Evolutionary conservation across 495 filamentous ascomycete genomes (phyloP).

Genomic region (Filosporella fistucella): DNA sequence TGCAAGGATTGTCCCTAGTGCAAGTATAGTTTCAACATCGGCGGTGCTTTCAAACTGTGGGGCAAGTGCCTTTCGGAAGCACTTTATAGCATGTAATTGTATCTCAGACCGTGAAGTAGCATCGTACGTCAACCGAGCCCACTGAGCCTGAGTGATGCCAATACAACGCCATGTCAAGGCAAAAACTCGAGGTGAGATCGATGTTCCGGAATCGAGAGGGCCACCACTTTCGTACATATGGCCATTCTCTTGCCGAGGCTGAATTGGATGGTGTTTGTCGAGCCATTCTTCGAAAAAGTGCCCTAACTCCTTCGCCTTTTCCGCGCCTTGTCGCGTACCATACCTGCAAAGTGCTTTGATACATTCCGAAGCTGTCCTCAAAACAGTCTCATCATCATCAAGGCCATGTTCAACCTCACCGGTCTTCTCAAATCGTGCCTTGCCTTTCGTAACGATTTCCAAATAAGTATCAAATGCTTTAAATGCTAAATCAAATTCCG

Average conservation of each 20-base stretch:
- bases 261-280: constrained; percentile 33
- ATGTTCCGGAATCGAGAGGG: constrained; percentile 21
- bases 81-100: constrained; percentile 67
- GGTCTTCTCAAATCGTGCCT: constrained; percentile 72
- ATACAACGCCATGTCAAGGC: constrained; percentile 73
- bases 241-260: constrained; percentile 29
- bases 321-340: constrained; percentile 66
- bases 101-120: constrained; percentile 61
- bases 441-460: constrained; percentile 75
- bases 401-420: constrained; percentile 67
- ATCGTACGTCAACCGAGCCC: constrained; percentile 76
- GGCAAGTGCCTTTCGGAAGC: constrained; percentile 65
- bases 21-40: constrained; percentile 70
- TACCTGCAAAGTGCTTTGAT: constrained; percentile 78
- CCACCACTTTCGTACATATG: constrained; percentile 25
- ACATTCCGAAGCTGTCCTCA: constrained; percentile 73
- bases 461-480: constrained; percentile 87
- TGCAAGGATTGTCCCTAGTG: constrained; percentile 72
- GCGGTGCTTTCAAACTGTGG: constrained; percentile 55
- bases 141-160: constrained; percentile 77
- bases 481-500: constrained; percentile 83
- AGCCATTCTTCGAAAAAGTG: constrained; percentile 63
- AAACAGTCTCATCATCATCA: constrained; percentile 68
- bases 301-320: constrained; percentile 68
- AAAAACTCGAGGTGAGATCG: constrained; percentile 37